A percentile compares a stretch with the other conserved stretches of the same genome.
Conservation (phyloP, 371 early-diverging fungal genomes). For the Batrachochytrium dendrobatidis region DNA sequence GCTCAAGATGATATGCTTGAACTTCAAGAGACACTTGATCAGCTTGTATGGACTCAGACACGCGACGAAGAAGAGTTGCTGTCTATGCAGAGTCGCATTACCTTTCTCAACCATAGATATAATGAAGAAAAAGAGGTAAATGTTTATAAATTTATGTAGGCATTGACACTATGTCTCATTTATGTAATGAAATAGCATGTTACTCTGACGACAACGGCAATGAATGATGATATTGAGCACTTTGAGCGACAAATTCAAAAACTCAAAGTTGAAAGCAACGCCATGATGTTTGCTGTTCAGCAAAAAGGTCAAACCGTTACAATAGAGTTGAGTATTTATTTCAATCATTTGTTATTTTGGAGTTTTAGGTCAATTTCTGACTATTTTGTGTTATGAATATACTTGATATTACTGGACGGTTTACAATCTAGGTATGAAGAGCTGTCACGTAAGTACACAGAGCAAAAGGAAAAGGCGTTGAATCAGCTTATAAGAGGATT, state of each 20-base stretch:
- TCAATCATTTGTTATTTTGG: neutral
- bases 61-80: constrained; percentile 32
- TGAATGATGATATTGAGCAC: constrained; percentile 30
- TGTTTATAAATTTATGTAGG: neutral
- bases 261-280: constrained; percentile 26
- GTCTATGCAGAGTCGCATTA: constrained; percentile 24
- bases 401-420: neutral
- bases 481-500: constrained; percentile 26
- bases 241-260: constrained; percentile 34
- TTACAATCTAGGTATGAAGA: constrained; percentile 34
- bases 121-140: constrained; percentile 43
- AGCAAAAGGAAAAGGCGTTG: constrained; percentile 18
- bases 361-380: neutral
- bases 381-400: neutral
- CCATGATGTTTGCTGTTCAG: constrained; percentile 21
- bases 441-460: constrained; percentile 19
- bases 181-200: neutral
- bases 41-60: constrained; percentile 18
- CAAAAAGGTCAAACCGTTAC: constrained; percentile 25
- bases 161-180: neutral
- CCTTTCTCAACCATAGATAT: constrained; percentile 27
- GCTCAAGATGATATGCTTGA: constrained; percentile 32
- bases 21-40: constrained; percentile 35
- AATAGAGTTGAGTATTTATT: constrained; percentile 26
- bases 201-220: constrained; percentile 1